Evolutionary conservation across 371 early-diverging fungal genomes (phyloP).

Genomic region (Sporodiniella umbellata): DNA sequence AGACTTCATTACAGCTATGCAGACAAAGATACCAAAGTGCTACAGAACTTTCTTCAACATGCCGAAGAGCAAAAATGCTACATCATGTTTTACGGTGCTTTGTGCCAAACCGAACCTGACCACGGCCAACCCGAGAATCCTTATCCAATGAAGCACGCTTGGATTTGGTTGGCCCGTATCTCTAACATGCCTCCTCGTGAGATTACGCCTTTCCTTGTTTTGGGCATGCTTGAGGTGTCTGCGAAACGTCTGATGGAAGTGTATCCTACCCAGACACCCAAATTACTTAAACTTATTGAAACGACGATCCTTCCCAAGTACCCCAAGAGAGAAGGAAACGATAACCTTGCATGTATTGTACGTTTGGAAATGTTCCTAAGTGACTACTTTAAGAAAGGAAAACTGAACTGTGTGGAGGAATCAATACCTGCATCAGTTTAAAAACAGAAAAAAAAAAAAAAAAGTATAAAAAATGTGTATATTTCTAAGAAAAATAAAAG

Average conservation of each 20-base stretch:
- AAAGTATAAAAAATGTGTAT: neutral
- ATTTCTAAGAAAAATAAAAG: constrained; percentile 40
- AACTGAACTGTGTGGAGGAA: neutral
- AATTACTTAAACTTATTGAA: constrained; percentile 29
- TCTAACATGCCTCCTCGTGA: constrained; percentile 70
- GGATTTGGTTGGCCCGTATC: constrained; percentile 80
- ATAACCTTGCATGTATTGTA: constrained; percentile 2
- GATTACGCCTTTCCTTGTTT: constrained; percentile 66
- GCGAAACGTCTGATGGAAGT: constrained; percentile 22
- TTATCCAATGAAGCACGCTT: constrained; percentile 62
- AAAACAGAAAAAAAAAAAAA: no score
- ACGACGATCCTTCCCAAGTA: constrained; percentile 2
- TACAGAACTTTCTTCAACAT: constrained; percentile 64
- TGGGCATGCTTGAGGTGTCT: constrained; percentile 61
- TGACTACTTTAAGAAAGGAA: constrained; percentile 24
- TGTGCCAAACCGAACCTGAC: constrained; percentile 62
- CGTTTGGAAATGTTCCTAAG: constrained; percentile 14
- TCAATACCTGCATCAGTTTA: neutral
- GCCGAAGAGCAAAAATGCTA: constrained; percentile 69
- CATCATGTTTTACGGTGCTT: constrained; percentile 73
- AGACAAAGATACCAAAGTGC: constrained; percentile 20
- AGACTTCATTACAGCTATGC: constrained; percentile 41
- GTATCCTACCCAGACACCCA: constrained; percentile 36
- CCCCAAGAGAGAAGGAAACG: neutral
- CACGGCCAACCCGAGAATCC: constrained; percentile 47